These are phyloP conservation scores for Penicillium silybi DNA, from an alignment of 495 filamentous ascomycete genomes.

Conservation along the genomic window DNA sequence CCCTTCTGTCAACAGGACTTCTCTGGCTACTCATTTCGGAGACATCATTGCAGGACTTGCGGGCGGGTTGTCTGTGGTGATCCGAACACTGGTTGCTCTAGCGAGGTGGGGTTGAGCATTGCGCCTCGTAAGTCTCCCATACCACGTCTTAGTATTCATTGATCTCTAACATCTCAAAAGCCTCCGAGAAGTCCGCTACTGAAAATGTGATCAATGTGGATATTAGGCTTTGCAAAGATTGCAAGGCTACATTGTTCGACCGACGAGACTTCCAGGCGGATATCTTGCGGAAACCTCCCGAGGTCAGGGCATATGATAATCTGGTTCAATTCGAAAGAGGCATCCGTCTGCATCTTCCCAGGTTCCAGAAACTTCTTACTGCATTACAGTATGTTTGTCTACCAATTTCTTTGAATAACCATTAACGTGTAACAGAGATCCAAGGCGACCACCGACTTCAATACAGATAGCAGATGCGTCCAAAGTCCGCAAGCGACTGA, in stretches of 20 bases:
- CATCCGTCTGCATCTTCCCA: conserved; percentile 77
- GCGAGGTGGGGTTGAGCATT: conserved; percentile 76
- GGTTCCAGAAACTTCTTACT: conserved; percentile 76
- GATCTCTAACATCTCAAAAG: conserved; percentile 32
- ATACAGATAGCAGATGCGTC: conserved; percentile 80
- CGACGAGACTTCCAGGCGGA: conserved; percentile 77
- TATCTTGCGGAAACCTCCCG: conserved; percentile 62
- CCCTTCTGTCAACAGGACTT: conserved; percentile 96
- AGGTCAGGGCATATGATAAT: conserved; percentile 80
- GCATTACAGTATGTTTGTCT: conserved; percentile 54
- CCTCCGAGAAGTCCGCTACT: conserved; percentile 56
- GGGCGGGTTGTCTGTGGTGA: conserved; percentile 91
- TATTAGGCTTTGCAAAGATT: conserved; percentile 88
- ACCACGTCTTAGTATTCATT: not conserved
- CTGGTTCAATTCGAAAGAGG: conserved; percentile 85
- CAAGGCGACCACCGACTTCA: conserved; percentile 67
- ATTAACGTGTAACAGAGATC: conserved; percentile 48
- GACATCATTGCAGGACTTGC: conserved; percentile 93
- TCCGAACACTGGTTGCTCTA: conserved; percentile 75
- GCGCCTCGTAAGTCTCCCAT: conserved; percentile 56
- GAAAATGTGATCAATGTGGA: conserved; percentile 63
- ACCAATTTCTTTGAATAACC: not conserved
- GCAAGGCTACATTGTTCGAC: conserved; percentile 78
- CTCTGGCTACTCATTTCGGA: conserved; percentile 77
- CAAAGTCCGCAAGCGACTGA: conserved; percentile 85